These are phyloP conservation scores for Protomyces inundatus DNA, from an alignment of 1,139 yeast species.

Conservation along the genomic window DNA sequence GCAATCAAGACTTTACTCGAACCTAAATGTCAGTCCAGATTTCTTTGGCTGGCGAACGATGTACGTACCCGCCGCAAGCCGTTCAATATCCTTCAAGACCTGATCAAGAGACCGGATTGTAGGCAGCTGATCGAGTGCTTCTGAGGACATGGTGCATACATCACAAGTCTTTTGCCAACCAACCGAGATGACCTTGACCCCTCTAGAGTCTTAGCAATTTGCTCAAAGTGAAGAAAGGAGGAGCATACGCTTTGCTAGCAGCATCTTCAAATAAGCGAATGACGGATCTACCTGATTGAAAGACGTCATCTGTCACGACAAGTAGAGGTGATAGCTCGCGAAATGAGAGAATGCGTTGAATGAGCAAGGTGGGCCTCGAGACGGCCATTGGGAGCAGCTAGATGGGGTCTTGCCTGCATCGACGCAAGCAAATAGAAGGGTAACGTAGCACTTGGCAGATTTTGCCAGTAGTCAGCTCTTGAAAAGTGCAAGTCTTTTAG, in stretches of 20 bases:
- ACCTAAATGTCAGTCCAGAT: neutral
- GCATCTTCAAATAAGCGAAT: neutral
- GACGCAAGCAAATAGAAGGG: neutral
- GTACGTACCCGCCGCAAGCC: neutral
- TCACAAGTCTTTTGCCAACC: slow-evolving; percentile 6
- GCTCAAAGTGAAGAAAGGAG: neutral
- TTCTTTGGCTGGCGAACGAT: no score
- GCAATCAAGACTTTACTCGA: slow-evolving; percentile 1
- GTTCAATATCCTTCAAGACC: slow-evolving; percentile 3
- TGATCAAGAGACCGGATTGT: neutral
- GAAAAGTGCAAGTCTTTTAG: neutral
- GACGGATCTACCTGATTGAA: slow-evolving; percentile 10
- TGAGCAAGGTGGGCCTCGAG: slow-evolving; percentile 7
- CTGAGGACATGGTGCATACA: slow-evolving; percentile 13
- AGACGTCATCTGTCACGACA: slow-evolving; percentile 10
- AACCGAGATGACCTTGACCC: slow-evolving; percentile 6
- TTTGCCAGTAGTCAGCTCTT: neutral
- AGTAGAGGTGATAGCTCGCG: slow-evolving; percentile 17
- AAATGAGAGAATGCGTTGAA: slow-evolving; percentile 8
- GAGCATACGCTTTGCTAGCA: neutral
- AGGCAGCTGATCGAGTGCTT: neutral
- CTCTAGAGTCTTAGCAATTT: neutral
- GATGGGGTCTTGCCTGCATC: neutral
- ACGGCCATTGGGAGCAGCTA: neutral
- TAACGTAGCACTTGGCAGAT: neutral